phyloP scores from a whole-genome alignment of 208 protist species.

The Trichomonas vaginalis region DNA sequence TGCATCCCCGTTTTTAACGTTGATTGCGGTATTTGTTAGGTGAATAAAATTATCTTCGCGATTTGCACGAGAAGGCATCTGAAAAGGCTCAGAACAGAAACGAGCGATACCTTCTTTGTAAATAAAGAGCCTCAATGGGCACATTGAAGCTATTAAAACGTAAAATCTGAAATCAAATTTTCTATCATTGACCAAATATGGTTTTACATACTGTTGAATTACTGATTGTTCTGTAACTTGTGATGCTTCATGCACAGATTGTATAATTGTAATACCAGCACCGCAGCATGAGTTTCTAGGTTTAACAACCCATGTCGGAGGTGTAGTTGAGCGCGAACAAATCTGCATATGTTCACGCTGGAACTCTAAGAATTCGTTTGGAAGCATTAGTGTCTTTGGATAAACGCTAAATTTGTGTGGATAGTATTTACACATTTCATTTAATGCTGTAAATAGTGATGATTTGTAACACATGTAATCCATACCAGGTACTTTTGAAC shows the following conservation, averaged over 20 bases:
- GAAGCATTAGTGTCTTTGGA: background rate
- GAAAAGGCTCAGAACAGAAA: slow-evolving; percentile 23
- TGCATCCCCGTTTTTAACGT: background rate
- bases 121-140: slow-evolving; percentile 27
- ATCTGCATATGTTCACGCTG: background rate
- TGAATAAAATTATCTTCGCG: background rate
- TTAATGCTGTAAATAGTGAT: background rate
- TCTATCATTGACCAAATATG: slow-evolving; percentile 25
- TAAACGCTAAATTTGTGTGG: background rate
- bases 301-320: background rate
- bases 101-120: slow-evolving; percentile 28
- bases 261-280: background rate
- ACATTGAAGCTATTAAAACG: slow-evolving; percentile 25
- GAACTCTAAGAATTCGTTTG: background rate
- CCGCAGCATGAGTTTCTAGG: background rate
- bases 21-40: slow-evolving; percentile 21
- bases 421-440: background rate
- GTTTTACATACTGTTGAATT: slow-evolving; percentile 26
- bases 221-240: background rate
- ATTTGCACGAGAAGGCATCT: background rate
- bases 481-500: background rate
- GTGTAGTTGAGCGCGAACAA: background rate
- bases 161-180: slow-evolving; percentile 39
- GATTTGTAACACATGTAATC: background rate
- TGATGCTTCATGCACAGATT: background rate